Percentiles rank a stretch among this genome's conserved stretches.
phyloP scores from a whole-genome alignment of 257 asterid genomes.

The Euphrasia confusa region DNA sequence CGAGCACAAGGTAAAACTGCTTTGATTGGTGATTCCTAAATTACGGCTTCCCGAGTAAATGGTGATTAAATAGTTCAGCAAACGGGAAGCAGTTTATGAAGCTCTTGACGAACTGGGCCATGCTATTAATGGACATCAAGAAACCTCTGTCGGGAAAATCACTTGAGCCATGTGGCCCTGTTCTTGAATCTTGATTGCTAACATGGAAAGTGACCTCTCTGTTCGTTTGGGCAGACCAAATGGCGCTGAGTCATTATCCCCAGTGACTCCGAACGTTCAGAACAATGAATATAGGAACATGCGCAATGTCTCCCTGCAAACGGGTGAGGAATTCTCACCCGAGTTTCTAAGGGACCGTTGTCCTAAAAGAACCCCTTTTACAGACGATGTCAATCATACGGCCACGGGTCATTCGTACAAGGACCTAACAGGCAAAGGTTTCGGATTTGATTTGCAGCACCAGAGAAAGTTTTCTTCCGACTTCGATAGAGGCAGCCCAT shows the following conservation, averaged over 20 bases:
- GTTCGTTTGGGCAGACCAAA: constrained; percentile 32
- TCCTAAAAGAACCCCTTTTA: constrained; percentile 32
- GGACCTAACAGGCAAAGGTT: constrained; percentile 35
- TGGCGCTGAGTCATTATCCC: constrained; percentile 20
- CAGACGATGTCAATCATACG: constrained; percentile 28
- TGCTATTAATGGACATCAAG: constrained; percentile 8
- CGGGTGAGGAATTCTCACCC: constrained; percentile 81
- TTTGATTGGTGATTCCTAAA: constrained; percentile 1
- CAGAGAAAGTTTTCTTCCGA: constrained; percentile 28
- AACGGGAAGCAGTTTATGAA: background rate
- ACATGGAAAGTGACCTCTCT: constrained; percentile 47
- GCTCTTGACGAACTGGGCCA: constrained; percentile 6
- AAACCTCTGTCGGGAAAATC: constrained; percentile 22
- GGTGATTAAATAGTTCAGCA: background rate
- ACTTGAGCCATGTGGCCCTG: constrained; percentile 19
- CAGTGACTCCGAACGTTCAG: constrained; percentile 30
- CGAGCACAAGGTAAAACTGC: constrained; percentile 7
- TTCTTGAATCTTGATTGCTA: constrained; percentile 27
- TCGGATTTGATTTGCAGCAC: constrained; percentile 26
- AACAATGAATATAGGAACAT: constrained; percentile 25
- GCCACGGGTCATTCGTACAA: constrained; percentile 28
- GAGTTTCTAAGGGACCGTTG: constrained; percentile 60
- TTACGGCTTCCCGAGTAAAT: constrained; percentile 1
- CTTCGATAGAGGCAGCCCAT: constrained; percentile 34
- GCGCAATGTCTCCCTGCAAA: constrained; percentile 61